These are phyloP conservation scores for Speleostelium caveatum DNA, from an alignment of 78 protist genomes.

Conservation along the genomic window DNA sequence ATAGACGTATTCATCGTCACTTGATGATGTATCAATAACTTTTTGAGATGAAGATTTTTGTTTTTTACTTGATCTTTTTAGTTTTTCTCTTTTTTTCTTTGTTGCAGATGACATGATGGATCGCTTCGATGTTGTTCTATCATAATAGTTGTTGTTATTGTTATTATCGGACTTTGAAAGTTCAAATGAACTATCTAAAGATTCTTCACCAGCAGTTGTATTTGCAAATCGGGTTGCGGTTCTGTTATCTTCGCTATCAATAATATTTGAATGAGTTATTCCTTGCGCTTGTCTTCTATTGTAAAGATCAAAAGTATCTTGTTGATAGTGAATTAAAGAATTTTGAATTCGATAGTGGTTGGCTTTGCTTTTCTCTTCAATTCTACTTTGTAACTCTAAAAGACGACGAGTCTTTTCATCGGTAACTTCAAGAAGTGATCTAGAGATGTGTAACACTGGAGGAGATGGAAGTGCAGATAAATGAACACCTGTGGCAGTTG, in stretches of 20 bases:
- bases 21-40: conserved; percentile 4
- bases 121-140: neutral
- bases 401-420: conserved; percentile 64
- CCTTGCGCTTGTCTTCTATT: neutral
- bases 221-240: neutral
- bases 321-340: conserved; percentile 19
- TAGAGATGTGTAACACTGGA: conserved; percentile 59
- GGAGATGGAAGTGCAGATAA: conserved; percentile 82
- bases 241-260: conserved; percentile 4
- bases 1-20: conserved; percentile 32
- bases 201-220: conserved; percentile 1
- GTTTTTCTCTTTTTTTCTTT: neutral
- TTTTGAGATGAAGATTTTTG: conserved; percentile 15
- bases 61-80: conserved; percentile 8
- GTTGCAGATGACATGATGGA: conserved; percentile 4
- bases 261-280: neutral
- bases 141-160: neutral
- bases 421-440: conserved; percentile 51
- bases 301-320: conserved; percentile 44
- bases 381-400: conserved; percentile 36
- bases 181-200: conserved; percentile 49
- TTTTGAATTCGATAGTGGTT: conserved; percentile 28
- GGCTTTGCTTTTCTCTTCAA: conserved; percentile 25
- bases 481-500: conserved; percentile 86
- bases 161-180: conserved; percentile 18